Base-by-base conservation (phyloP, 495 filamentous ascomycete genomes). In the Penicillium fimorum region DNA sequence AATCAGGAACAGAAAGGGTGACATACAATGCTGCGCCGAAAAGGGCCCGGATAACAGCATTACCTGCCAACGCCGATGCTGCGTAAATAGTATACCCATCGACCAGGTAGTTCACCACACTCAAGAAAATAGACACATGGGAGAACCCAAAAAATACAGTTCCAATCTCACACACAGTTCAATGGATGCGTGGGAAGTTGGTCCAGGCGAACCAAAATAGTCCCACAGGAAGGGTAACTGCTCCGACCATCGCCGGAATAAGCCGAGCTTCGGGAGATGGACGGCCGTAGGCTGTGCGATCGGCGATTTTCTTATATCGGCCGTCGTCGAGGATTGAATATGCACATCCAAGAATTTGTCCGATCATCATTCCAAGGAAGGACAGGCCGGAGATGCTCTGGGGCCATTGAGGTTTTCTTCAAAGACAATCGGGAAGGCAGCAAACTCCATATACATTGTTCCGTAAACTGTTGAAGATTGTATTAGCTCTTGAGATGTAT, bases 401-500 rank as follows among this genome's bases (percentile, higher is more conserved):
- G 1, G 70, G 71, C 89, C 88, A 92, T 47, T 79, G n/a, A 87
- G 85, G 35, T 85, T 65, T 25, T 84, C 66, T 7, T 77, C 71
- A 67, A 90, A 92, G 38, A 92, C 81, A 40, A 91, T 84, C 3
- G 90, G 89, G 32, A 70, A 70, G 12, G 87, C 87, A n/a, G 88
- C 82, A 70, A 93, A 92, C 15, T 88, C 75, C 20, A 91, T 75
- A 64, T 90, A 91, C 6, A 90, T 69, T 10, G 86, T 81, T 0
- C 85, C 82, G 60, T 87, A 89, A n/a, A 81, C 71, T 33, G 11
- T 33, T 12, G 9, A 12, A 32, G 12, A 32, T 11, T 13, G 10
- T 5, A 22, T 45, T 45, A 27, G 42, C 2, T 13, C 29, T 8
- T 17, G 15, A 48, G 24, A 48, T 5, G 10, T 15, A 13, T 7